phyloP scores from a whole-genome alignment of 2,329 filamentous ascomycete species.

The Daldinia sp. region DNA sequence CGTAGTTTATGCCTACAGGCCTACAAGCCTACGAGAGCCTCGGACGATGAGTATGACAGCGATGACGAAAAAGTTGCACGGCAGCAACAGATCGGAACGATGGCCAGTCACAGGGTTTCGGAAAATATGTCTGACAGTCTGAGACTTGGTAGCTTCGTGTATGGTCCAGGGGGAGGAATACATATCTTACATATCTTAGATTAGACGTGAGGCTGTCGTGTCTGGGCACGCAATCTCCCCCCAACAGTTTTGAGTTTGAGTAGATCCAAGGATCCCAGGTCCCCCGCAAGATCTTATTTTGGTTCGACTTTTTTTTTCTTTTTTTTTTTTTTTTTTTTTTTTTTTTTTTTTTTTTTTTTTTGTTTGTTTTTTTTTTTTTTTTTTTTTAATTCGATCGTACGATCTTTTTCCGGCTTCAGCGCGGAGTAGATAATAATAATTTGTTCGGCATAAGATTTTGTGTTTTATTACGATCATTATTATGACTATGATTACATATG shows the following conservation, averaged over 20 bases:
- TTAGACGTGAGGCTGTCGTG: conserved; percentile 24
- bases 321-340: too few species aligned
- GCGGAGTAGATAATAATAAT: conserved; percentile 25
- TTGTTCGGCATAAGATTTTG: conserved; percentile 23
- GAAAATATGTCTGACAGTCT: conserved; percentile 30
- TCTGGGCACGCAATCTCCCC: conserved; percentile 15
- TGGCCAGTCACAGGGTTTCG: conserved; percentile 28
- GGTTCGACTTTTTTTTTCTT: too few species aligned
- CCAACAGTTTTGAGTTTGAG: conserved; percentile 10
- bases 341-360: too few species aligned
- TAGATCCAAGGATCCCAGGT: conserved; percentile 11
- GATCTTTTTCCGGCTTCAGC: conserved; percentile 19
- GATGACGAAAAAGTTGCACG: conserved; percentile 32
- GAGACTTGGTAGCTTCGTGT: conserved; percentile 30
- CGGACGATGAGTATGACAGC: conserved; percentile 18
- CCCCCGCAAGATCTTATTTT: conserved; percentile 16
- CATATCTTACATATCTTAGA: conserved; percentile 30
- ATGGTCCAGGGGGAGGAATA: conserved; percentile 12
- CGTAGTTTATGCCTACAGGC: conserved; percentile 5
- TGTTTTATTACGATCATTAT: not conserved
- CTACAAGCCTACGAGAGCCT: not conserved
- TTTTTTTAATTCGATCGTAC: too few species aligned
- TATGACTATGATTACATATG: too few species aligned
- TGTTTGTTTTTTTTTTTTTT: too few species aligned
- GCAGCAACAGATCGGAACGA: conserved; percentile 31